These are phyloP conservation scores for Tylopilus sp. DNA, from an alignment of 768 basidiomycete species.

Conservation along the genomic window DNA sequence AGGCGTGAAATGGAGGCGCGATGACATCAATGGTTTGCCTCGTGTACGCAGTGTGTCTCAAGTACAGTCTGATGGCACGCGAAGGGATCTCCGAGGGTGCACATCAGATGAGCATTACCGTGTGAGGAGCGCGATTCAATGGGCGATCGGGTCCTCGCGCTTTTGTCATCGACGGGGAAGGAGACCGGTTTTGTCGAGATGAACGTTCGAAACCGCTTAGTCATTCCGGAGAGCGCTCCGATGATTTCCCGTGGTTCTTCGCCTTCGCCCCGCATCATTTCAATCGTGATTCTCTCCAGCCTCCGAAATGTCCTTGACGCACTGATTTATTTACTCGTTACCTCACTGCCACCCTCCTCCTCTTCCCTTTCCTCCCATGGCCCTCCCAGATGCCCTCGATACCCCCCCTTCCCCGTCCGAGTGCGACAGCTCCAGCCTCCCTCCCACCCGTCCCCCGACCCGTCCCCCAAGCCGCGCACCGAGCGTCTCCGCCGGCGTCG, in stretches of 20 bases:
- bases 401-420: constrained; percentile 54
- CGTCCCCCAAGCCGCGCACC: constrained; percentile 46
- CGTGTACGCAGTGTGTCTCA: constrained; percentile 1
- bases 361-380: constrained; percentile 32
- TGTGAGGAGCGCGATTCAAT: too few relatives aligned
- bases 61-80: neutral
- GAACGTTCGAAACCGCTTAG: constrained; percentile 17
- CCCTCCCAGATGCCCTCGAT: constrained; percentile 36
- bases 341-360: neutral
- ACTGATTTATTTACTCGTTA: constrained; percentile 7
- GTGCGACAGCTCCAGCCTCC: constrained; percentile 57
- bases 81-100: neutral
- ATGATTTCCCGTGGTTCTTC: constrained; percentile 1
- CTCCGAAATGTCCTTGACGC: constrained; percentile 4
- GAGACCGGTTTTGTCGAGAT: neutral
- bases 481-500: constrained; percentile 35
- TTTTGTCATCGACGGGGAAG: neutral
- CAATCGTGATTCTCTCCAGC: constrained; percentile 1
- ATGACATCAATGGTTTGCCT: constrained; percentile 7
- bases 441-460: constrained; percentile 60
- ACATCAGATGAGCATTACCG: too few relatives aligned
- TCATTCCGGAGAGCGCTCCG: constrained; percentile 18
- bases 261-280: constrained; percentile 10
- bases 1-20: neutral
- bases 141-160: too few relatives aligned